Evolutionary conservation across 2,329 filamentous ascomycete genomes (phyloP).

Genomic region (Colletotrichum somersetense): DNA sequence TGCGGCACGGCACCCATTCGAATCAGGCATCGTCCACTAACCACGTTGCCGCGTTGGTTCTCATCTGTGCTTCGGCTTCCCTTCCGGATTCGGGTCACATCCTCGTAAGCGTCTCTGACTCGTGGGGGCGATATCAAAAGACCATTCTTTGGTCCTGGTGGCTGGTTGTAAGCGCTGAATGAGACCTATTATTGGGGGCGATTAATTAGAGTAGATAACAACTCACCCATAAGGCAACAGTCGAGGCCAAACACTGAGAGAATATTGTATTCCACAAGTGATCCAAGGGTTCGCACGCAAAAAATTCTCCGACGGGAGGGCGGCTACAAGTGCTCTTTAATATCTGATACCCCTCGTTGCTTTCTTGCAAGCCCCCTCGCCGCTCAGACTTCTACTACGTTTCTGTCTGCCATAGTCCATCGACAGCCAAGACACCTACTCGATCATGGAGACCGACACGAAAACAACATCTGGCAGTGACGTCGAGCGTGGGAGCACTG

Average conservation of each 20-base stretch:
- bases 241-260: neutral
- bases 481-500: slow-evolving; percentile 3
- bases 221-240: no score
- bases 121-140: neutral
- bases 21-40: neutral
- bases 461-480: slow-evolving; percentile 5
- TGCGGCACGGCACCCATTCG: neutral
- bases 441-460: slow-evolving; percentile 1
- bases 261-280: no score
- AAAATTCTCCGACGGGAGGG: neutral
- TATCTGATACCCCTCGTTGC: neutral
- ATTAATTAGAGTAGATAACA: neutral
- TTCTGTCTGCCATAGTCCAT: neutral
- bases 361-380: neutral
- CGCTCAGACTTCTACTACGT: no score
- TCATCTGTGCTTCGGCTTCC: neutral
- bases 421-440: neutral
- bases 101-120: neutral
- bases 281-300: neutral
- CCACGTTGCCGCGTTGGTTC: neutral
- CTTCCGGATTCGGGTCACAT: neutral
- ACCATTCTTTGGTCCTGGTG: neutral
- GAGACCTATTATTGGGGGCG: neutral
- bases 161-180: neutral
- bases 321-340: neutral